Percentiles rank a stretch among this genome's conserved stretches.
phyloP scores from a whole-genome alignment of 1,139 yeast species.

The Candida gigantensis region DNA sequence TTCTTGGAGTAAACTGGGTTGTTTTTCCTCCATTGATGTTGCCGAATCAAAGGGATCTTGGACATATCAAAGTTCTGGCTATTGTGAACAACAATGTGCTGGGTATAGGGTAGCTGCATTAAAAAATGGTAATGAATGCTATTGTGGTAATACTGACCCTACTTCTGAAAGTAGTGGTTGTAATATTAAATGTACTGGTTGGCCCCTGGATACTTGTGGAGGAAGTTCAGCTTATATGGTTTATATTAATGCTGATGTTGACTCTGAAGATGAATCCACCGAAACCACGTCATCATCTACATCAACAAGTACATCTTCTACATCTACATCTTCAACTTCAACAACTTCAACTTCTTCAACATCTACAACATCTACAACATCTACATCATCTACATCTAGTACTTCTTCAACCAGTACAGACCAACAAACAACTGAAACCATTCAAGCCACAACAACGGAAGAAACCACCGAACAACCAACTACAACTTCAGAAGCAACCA shows the following conservation, averaged over 20 bases:
- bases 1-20: constrained; percentile 31
- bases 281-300: constrained; percentile 16
- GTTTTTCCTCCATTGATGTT: constrained; percentile 31
- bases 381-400: constrained; percentile 1
- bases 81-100: constrained; percentile 49
- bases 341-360: constrained; percentile 12
- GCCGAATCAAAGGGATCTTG: constrained; percentile 32
- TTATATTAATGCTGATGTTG: constrained; percentile 35
- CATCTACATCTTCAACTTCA: constrained; percentile 15
- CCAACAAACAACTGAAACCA: constrained; percentile 13
- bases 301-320: constrained; percentile 8
- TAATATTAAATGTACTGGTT: constrained; percentile 55
- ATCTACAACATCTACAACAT: constrained; percentile 7
- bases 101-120: constrained; percentile 55
- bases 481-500: constrained; percentile 4
- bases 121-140: constrained; percentile 55
- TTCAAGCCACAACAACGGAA: constrained; percentile 15
- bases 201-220: constrained; percentile 61
- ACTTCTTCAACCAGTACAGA: constrained; percentile 2
- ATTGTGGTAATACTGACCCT: constrained; percentile 57
- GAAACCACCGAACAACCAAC: constrained; percentile 4
- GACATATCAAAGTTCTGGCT: constrained; percentile 51
- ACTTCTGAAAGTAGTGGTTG: constrained; percentile 44
- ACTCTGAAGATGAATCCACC: constrained; percentile 19
- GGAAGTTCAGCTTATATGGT: constrained; percentile 54